Base-by-base conservation (phyloP, 352 stramenopile species). In the Pythium aristosporum region DNA sequence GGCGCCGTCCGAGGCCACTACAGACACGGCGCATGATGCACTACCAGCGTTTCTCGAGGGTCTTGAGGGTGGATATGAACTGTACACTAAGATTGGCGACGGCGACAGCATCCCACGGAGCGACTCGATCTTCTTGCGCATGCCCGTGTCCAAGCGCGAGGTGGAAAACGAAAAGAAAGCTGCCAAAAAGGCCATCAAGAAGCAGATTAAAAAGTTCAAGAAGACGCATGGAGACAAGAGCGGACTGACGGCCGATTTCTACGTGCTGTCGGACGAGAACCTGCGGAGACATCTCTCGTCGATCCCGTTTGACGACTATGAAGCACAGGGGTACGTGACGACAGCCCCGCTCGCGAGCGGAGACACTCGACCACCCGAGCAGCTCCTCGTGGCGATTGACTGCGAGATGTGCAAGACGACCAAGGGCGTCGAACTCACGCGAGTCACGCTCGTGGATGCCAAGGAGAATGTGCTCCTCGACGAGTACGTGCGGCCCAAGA, bases 141-240 rank as follows among this genome's bases (percentile, higher is more conserved):
- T 91, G 51, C 82, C 82, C 6, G 76, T 91, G 61, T 91, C 82
- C 20, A 91, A 93, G 61, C 62, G 67, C 23, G 86, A 92, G 13
- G 76, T 91, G 18, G 80, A 92, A 46, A 89, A 86, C 55, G 76
- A 83, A 50, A 92, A 95, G 61, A 87, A 88, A 50, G 69, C 74
- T 1, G 72, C 67, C 16, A 92, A 93, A 65, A 95, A 95, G 30
- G 69, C 76, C 15, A 74, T 95, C 67, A 95, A 93, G 68, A 92
- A 90, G 63, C 87, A 88, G 63, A 92, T 95, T 71, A 95, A 95
- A 60, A 92, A 88, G 68, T 90, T 92, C 69, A 95, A 93, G 62
- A 93, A 92, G 64, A 32, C 57, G 5, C 75, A 79, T 10, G 70
- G 71, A 36, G 79, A 75, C 50, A 72, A 57, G n/a, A 50, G 66